phyloP scores from a whole-genome alignment of 2,329 filamentous ascomycete species.

The Plectosphaerella plurivora region DNA sequence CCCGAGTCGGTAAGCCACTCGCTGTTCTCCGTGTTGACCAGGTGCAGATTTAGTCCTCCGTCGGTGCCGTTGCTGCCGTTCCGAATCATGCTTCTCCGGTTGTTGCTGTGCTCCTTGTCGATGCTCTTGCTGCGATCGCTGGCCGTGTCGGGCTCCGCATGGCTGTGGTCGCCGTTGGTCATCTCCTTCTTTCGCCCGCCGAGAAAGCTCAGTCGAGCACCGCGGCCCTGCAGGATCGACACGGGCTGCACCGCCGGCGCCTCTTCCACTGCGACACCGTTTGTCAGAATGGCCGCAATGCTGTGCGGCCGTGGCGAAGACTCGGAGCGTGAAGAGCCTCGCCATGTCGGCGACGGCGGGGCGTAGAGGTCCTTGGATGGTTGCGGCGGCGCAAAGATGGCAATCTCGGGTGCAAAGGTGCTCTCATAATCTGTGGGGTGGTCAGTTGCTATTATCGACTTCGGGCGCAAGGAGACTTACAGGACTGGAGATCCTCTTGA shows the following conservation, averaged over 20 bases:
- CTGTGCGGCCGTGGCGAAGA: constrained; percentile 22
- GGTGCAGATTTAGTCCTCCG: constrained; percentile 16
- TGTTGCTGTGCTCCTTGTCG: constrained; percentile 28
- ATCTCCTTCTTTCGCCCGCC: constrained; percentile 46
- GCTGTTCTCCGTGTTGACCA: constrained; percentile 11
- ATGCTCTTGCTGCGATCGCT: constrained; percentile 17
- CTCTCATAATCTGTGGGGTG: constrained; percentile 50
- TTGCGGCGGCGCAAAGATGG: constrained; percentile 52
- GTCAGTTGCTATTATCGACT: constrained; percentile 5
- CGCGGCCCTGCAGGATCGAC: constrained; percentile 43
- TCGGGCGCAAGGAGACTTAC: constrained; percentile 42
- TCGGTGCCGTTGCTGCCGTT: constrained; percentile 20
- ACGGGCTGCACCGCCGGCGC: constrained; percentile 46
- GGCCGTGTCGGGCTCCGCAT: constrained; percentile 22
- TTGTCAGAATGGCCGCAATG: constrained; percentile 27
- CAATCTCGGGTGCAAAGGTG: constrained; percentile 62
- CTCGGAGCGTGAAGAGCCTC: constrained; percentile 44
- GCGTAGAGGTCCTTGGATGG: constrained; percentile 34
- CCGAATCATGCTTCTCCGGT: constrained; percentile 42
- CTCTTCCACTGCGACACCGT: constrained; percentile 39
- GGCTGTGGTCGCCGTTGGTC: constrained; percentile 21
- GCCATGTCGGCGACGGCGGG: constrained; percentile 39
- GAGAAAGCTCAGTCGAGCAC: constrained; percentile 53
- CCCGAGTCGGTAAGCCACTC: constrained; percentile 26
- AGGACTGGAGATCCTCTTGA: constrained; percentile 56